These are phyloP conservation scores for Catunica adiposa DNA, from an alignment of 2,329 filamentous ascomycete species.

Conservation along the genomic window DNA sequence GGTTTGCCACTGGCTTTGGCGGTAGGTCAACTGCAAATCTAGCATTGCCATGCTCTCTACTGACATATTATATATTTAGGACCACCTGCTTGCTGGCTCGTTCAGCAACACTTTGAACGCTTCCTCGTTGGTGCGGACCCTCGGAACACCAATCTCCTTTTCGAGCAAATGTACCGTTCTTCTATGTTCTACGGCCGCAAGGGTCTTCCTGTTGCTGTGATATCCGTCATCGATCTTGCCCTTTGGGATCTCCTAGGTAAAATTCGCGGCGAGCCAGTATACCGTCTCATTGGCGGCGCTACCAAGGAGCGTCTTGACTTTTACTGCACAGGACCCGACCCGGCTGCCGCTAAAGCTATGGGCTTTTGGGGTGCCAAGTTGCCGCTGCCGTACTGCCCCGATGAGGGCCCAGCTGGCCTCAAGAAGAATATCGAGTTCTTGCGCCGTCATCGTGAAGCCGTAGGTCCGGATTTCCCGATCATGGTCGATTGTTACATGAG, in stretches of 20 bases:
- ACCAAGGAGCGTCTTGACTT: conserved; percentile 71
- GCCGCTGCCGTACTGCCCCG: conserved; percentile 73
- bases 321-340: conserved; percentile 87
- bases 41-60: neutral
- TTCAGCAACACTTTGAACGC: conserved; percentile 82
- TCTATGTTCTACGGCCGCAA: conserved; percentile 97
- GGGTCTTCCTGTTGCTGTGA: conserved; percentile 74
- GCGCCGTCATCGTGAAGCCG: conserved; percentile 63
- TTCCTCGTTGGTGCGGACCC: conserved; percentile 83
- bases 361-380: conserved; percentile 88
- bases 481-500: conserved; percentile 98
- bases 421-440: conserved; percentile 84
- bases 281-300: conserved; percentile 85
- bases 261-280: conserved; percentile 80
- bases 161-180: conserved; percentile 90
- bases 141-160: conserved; percentile 77
- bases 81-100: conserved; percentile 84
- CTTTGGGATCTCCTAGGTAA: conserved; percentile 88
- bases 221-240: conserved; percentile 85
- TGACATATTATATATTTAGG: conserved; percentile 26
- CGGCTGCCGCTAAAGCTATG: conserved; percentile 62
- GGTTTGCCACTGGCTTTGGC: conserved; percentile 86
- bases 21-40: conserved; percentile 27
- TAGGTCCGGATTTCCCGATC: conserved; percentile 80
- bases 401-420: conserved; percentile 67